These are phyloP conservation scores for Austroboletus festivus DNA, from an alignment of 768 basidiomycete species.

Conservation along the genomic window DNA sequence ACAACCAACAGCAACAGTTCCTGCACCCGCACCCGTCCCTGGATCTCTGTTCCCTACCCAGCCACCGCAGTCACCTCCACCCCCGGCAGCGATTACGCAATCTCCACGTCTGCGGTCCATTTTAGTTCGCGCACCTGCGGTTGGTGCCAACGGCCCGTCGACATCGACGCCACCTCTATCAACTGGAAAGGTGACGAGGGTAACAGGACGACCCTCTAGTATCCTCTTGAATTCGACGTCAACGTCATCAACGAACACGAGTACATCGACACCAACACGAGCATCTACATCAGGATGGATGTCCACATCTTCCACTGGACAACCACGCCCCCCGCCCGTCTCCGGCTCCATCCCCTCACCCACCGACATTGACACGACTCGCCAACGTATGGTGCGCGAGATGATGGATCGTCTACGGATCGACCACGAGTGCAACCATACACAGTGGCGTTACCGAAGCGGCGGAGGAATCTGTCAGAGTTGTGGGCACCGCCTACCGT, in stretches of 20 bases:
- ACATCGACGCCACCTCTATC: too few species aligned
- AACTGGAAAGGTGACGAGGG: too few species aligned
- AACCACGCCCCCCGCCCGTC: neutral
- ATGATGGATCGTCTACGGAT: slow-evolving; percentile 40
- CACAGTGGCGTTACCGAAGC: slow-evolving; percentile 41
- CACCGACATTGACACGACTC: neutral
- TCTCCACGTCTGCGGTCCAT: too few species aligned
- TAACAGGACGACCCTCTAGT: too few species aligned
- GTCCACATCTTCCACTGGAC: neutral
- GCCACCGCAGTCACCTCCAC: too few species aligned
- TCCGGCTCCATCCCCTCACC: neutral
- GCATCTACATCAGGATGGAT: neutral
- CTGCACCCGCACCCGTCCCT: neutral
- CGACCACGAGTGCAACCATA: slow-evolving; percentile 52
- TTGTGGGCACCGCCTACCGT: slow-evolving; percentile 39
- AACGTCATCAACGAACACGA: neutral
- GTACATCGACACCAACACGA: too few species aligned
- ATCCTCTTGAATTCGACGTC: too few species aligned
- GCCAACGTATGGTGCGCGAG: slow-evolving; percentile 25
- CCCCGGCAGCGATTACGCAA: too few species aligned
- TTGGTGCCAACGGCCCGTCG: too few species aligned
- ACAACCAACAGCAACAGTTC: too few species aligned
- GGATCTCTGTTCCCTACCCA: too few species aligned
- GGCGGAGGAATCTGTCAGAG: slow-evolving; percentile 47
- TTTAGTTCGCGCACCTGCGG: too few species aligned